These are phyloP conservation scores for Firmiana major DNA, from an alignment of 345 rosid genomes.

Conservation along the genomic window DNA sequence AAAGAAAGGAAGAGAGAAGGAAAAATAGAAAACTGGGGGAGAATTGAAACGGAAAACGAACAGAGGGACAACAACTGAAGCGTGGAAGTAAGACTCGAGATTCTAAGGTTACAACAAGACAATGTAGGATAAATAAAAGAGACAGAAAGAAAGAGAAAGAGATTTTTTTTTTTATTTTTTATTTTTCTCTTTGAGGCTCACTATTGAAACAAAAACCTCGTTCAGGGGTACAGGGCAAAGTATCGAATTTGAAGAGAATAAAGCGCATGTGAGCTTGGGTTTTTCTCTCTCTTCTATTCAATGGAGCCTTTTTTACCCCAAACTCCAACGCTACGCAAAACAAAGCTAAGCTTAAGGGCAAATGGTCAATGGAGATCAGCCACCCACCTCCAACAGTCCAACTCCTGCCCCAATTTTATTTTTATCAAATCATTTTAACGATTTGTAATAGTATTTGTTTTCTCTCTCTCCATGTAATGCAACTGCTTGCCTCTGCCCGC, in stretches of 20 bases:
- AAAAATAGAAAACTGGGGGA: conserved; percentile 11
- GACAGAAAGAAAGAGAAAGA: conserved; percentile 10
- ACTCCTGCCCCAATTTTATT: conserved; percentile 11
- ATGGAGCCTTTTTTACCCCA: conserved; percentile 21
- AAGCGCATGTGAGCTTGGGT: conserved; percentile 24
- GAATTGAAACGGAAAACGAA: conserved; percentile 21
- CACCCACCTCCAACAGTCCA: conserved; percentile 15
- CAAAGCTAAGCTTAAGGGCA: conserved; percentile 17
- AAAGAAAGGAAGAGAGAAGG: not conserved
- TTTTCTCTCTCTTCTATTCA: not conserved
- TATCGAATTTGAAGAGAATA: conserved; percentile 50
- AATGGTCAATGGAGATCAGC: conserved; percentile 34
- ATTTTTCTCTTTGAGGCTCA: conserved; percentile 5
- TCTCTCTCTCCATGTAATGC: not conserved
- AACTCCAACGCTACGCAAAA: conserved; percentile 21
- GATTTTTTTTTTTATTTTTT: no score
- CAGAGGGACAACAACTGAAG: conserved; percentile 22
- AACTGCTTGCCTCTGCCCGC: conserved; percentile 9
- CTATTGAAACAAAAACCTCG: conserved; percentile 31
- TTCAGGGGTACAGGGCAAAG: conserved; percentile 44
- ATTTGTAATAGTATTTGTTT: not conserved
- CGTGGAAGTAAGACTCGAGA: conserved; percentile 43
- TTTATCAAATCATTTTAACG: not conserved
- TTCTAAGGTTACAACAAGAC: conserved; percentile 48
- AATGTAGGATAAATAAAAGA: conserved; percentile 38